These are phyloP conservation scores for Penicillium diatomitis DNA, from an alignment of 495 filamentous ascomycete genomes.

Conservation along the genomic window DNA sequence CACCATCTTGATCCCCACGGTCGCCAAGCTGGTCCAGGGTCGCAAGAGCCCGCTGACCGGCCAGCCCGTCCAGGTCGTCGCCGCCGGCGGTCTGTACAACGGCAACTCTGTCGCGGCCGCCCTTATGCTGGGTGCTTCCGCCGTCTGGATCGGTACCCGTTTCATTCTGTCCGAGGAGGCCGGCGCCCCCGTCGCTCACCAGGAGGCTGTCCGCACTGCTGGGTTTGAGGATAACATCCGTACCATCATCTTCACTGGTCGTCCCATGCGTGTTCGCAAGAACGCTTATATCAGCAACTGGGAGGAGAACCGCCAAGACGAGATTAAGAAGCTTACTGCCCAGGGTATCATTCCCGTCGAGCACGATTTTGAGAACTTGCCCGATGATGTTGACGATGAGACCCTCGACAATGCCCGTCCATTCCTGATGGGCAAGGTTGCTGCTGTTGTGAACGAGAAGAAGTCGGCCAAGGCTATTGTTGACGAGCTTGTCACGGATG, in stretches of 20 bases:
- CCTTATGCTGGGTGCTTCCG: slow-evolving; percentile 84
- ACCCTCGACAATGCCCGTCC: slow-evolving; percentile 85
- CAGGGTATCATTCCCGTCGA: slow-evolving; percentile 91
- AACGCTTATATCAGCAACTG: slow-evolving; percentile 92
- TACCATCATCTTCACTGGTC: slow-evolving; percentile 97
- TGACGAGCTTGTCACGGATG: slow-evolving; percentile 87
- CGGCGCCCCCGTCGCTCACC: slow-evolving; percentile 85
- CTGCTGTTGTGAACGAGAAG: slow-evolving; percentile 87
- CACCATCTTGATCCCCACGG: slow-evolving; percentile 80
- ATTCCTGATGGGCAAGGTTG: slow-evolving; percentile 93
- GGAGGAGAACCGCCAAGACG: slow-evolving; percentile 79
- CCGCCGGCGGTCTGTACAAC: slow-evolving; percentile 91
- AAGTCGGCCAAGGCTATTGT: slow-evolving; percentile 88
- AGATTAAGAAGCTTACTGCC: slow-evolving; percentile 84
- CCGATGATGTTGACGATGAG: slow-evolving; percentile 63
- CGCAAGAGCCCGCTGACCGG: slow-evolving; percentile 82
- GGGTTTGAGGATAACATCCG: slow-evolving; percentile 90
- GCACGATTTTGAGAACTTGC: slow-evolving; percentile 80
- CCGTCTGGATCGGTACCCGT: slow-evolving; percentile 93
- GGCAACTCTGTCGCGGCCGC: slow-evolving; percentile 83
- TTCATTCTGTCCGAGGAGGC: slow-evolving; percentile 93
- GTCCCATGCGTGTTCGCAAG: slow-evolving; percentile 83
- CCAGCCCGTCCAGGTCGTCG: slow-evolving; percentile 77
- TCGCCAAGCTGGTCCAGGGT: slow-evolving; percentile 71
- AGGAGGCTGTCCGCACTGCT: slow-evolving; percentile 89